Conservation (phyloP, 768 basidiomycete genomes). For the Boletus huronensis region DNA sequence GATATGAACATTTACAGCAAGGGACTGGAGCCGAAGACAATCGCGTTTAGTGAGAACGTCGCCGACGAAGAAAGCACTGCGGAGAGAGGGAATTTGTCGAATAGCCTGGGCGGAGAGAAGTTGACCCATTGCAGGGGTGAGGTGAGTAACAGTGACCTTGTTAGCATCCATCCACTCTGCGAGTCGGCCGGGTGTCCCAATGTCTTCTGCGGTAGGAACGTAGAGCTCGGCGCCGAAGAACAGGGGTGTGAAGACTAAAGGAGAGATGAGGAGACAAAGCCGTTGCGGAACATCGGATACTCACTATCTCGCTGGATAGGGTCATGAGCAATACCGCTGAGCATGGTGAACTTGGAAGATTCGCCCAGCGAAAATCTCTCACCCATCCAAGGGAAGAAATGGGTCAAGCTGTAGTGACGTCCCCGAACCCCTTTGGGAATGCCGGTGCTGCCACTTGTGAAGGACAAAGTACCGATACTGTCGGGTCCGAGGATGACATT, state of each 20-base stretch:
- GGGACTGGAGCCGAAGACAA: slow-evolving; percentile 87
- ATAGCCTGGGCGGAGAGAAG: slow-evolving; percentile 87
- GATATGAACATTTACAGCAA: slow-evolving; percentile 89
- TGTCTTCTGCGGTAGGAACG: slow-evolving; percentile 95
- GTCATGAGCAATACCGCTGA: slow-evolving; percentile 98
- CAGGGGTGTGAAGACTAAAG: slow-evolving; percentile 91
- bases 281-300: slow-evolving; percentile 32
- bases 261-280: slow-evolving; percentile 3
- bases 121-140: slow-evolving; percentile 99
- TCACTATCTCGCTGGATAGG: slow-evolving; percentile 98
- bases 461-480: slow-evolving; percentile 88
- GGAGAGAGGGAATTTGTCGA: slow-evolving; percentile 78
- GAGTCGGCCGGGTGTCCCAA: slow-evolving; percentile 92
- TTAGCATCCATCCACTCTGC: slow-evolving; percentile 98
- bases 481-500: slow-evolving; percentile 90
- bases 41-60: slow-evolving; percentile 98
- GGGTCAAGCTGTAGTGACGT: slow-evolving; percentile 92
- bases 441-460: slow-evolving; percentile 96
- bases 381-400: slow-evolving; percentile 99
- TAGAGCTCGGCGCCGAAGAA: slow-evolving; percentile 96
- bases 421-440: slow-evolving; percentile 98
- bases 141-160: slow-evolving; percentile 90
- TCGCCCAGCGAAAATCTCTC: slow-evolving; percentile 72
- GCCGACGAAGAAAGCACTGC: slow-evolving; percentile 97
- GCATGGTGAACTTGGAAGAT: slow-evolving; percentile 91